Percentiles rank a stretch among this genome's conserved stretches.
These are phyloP conservation scores for Rhypophila decipiens DNA, from an alignment of 495 filamentous ascomycete species.

Conservation along the genomic window DNA sequence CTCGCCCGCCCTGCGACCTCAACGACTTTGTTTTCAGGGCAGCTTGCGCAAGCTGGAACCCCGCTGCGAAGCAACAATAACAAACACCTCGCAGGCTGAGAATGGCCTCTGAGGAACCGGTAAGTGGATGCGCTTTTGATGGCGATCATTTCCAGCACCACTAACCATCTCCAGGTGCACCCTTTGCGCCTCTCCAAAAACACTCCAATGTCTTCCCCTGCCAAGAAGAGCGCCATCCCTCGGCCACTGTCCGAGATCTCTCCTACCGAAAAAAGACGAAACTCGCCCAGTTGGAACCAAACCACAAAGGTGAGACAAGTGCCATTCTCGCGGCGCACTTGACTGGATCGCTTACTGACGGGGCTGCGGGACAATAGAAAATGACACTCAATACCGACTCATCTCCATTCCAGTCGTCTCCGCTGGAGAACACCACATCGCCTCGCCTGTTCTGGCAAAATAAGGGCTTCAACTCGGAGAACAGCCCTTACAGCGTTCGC, in stretches of 20 bases:
- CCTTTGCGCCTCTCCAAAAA: conserved; percentile 55
- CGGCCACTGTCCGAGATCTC: conserved; percentile 54
- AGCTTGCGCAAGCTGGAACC: too few species aligned
- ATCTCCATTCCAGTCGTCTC: conserved; percentile 71
- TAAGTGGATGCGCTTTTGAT: conserved; percentile 18
- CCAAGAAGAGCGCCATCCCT: conserved; percentile 37
- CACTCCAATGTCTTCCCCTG: conserved; percentile 38
- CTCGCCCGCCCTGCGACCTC: background rate
- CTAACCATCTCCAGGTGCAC: conserved; percentile 34
- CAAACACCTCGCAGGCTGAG: conserved; percentile 4
- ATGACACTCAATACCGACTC: conserved; percentile 58
- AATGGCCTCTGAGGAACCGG: conserved; percentile 37
- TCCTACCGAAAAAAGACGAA: conserved; percentile 52
- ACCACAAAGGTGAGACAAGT: conserved; percentile 52
- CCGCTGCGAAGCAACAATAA: background rate
- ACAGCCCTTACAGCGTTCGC: conserved; percentile 50
- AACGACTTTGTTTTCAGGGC: too few species aligned
- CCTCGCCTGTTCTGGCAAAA: conserved; percentile 83
- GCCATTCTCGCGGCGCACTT: conserved; percentile 1
- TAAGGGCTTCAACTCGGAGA: conserved; percentile 66
- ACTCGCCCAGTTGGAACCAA: conserved; percentile 75
- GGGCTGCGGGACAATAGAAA: conserved; percentile 19
- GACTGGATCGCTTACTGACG: conserved; percentile 15
- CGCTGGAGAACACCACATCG: conserved; percentile 57
- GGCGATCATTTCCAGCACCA: background rate